Evolutionary conservation across 805 yeast genomes (phyloP), one percentile per base, ranked within the genome.

Genomic region (Zygosaccharomyces pseudorouxii): DNA sequence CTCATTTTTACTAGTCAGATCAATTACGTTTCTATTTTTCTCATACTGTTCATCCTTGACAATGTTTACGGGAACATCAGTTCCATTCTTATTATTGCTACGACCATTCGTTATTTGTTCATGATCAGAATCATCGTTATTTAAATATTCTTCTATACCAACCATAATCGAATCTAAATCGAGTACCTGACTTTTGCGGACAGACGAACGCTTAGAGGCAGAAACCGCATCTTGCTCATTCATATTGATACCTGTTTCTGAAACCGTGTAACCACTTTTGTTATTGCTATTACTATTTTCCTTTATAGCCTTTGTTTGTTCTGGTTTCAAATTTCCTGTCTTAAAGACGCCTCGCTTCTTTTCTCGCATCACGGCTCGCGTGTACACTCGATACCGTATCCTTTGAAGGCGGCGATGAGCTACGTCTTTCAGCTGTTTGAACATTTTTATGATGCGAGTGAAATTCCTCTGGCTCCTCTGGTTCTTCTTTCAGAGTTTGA

Each of bases 161-260:
- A 51, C 56, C 58, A 59, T 53, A 46, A 57, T 52, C 1, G 57
- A 51, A 44, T 58, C 60, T 22, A 55, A 47, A 38, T 59, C 59
- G 16, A 53, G 48, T 10, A 25, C 46, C 10, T 25, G 38, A 19
- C 39, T 42, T 23, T 39, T 42, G n/a, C 39, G 30, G n/a, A 30
- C 38, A 20, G 44, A 41, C 19, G 23, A 25, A 12, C 42, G 42
- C 28, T 42, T 50, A 19, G 46, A 44, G 10, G 48, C 42, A 8
- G 78, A 82, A 52, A 75, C 81, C 28, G 76, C 65, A 48, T 81
- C 67, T 0, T 81, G 86, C 40, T 86, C 86, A 56, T 78, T 85
- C 46, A 72, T 66, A 30, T 71, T 75, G 53, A 81, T 70, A 39
- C 74, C 80, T 1, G 62, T 59, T n/a, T 73, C 62, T 29, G 46